Percentiles rank a stretch among this genome's conserved stretches.
phyloP scores from a whole-genome alignment of 2,329 filamentous ascomycete genomes.

The Cladophialophora psammophila region DNA sequence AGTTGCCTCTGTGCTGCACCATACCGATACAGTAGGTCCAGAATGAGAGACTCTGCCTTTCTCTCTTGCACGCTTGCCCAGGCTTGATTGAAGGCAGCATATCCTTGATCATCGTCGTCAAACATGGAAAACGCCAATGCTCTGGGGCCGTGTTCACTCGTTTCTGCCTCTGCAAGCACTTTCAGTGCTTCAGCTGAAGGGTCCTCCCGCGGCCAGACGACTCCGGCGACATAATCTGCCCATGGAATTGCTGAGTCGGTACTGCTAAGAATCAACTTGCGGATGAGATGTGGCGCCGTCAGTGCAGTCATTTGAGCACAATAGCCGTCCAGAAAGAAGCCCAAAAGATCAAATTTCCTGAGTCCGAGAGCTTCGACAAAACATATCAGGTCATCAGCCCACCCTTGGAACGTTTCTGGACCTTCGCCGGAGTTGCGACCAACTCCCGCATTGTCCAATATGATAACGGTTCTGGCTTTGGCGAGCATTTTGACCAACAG shows the following conservation, averaged over 20 bases:
- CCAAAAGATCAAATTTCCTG: slow-evolving; percentile 30
- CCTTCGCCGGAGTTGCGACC: slow-evolving; percentile 29
- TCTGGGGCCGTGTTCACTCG: slow-evolving; percentile 15
- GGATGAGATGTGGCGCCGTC: slow-evolving; percentile 29
- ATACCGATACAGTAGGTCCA: slow-evolving; percentile 24
- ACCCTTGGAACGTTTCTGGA: slow-evolving; percentile 30
- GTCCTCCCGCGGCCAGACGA: slow-evolving; percentile 32
- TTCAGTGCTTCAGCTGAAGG: slow-evolving; percentile 14
- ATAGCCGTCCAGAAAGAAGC: slow-evolving; percentile 34
- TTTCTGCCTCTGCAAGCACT: slow-evolving; percentile 14
- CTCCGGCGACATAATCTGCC: slow-evolving; percentile 24
- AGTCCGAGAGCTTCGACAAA: slow-evolving; percentile 33
- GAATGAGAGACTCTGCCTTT: slow-evolving; percentile 28
- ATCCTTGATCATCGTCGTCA: slow-evolving; percentile 21
- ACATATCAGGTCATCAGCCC: slow-evolving; percentile 28
- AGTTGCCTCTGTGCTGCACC: slow-evolving; percentile 21
- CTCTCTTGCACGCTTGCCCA: slow-evolving; percentile 26
- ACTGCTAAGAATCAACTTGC: too few species aligned
- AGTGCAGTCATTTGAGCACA: slow-evolving; percentile 28
- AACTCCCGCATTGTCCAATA: slow-evolving; percentile 35
- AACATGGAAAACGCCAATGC: slow-evolving; percentile 31
- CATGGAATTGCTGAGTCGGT: slow-evolving; percentile 23
- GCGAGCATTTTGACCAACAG: slow-evolving; percentile 32
- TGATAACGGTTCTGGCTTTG: slow-evolving; percentile 27
- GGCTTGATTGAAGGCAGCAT: slow-evolving; percentile 24